A percentile compares a stretch with the other conserved stretches of the same genome.
These are phyloP conservation scores for Pontederia crassipes DNA, from an alignment of 176 grass and related monocot genomes.

Conservation along the genomic window DNA sequence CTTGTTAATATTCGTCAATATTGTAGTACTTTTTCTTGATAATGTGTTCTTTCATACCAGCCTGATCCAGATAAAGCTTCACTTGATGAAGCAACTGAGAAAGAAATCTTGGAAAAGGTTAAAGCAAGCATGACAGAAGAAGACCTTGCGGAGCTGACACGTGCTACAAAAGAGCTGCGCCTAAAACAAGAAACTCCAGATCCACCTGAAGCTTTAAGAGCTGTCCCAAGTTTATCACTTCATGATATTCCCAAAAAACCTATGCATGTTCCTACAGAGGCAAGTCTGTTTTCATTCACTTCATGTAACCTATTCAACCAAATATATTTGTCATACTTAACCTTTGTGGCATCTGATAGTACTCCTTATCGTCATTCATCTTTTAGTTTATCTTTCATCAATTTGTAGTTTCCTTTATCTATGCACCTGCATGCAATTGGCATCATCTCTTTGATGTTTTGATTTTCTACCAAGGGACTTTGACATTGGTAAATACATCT, in stretches of 20 bases:
- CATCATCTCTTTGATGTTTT: slow-evolving; percentile 16
- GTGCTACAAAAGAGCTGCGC: slow-evolving; percentile 75
- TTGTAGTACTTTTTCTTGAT: slow-evolving; percentile 3
- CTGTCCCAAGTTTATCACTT: slow-evolving; percentile 64
- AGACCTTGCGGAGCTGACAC: slow-evolving; percentile 83
- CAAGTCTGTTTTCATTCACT: slow-evolving; percentile 25
- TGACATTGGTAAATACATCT: slow-evolving; percentile 9
- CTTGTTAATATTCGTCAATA: slow-evolving; percentile 1
- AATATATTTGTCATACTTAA: not conserved
- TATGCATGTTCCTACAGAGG: slow-evolving; percentile 77
- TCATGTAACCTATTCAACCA: not conserved
- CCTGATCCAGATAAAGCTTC: slow-evolving; percentile 91
- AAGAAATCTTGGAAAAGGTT: slow-evolving; percentile 70
- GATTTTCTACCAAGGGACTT: slow-evolving; percentile 3
- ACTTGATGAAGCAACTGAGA: slow-evolving; percentile 69
- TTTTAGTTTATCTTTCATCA: too few relatives aligned
- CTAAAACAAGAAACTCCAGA: slow-evolving; percentile 97
- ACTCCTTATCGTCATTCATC: not conserved
- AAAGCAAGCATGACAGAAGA: slow-evolving; percentile 76
- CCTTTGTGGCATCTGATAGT: not conserved
- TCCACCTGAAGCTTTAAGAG: slow-evolving; percentile 92
- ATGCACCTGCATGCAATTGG: not conserved
- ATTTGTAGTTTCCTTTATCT: too few relatives aligned
- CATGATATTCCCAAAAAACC: slow-evolving; percentile 90
- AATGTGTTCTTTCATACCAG: slow-evolving; percentile 29